Evolutionary conservation across 2,329 filamentous ascomycete genomes (phyloP), one percentile per base, ranked within the genome.

Genomic region (Colletotrichum trifolii): DNA sequence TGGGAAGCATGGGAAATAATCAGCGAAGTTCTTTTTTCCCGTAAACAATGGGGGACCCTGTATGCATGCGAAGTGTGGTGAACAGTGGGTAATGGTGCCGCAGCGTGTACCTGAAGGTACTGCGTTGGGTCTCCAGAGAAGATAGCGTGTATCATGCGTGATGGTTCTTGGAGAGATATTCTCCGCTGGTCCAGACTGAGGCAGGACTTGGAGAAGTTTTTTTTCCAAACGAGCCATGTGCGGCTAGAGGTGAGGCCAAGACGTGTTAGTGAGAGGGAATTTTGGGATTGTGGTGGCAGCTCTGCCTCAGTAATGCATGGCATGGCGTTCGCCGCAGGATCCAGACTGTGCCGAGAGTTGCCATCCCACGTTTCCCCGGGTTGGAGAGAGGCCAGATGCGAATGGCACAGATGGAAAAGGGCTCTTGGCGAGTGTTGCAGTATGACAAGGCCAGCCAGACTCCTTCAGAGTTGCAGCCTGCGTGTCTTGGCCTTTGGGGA

Each of bases 51-150:
- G 62, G 47, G 49, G 62, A 55, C 59, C 63, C 63, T 57, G 59
- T 65, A 62, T 53, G 62, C 52, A 62, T 62, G 63, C 58, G 47
- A 56, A 52, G 47, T 65, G 52, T 52, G 63, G 63, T 65, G 63
- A 63, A 53, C 58, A 57, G 63, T 66, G 63, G 63, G 47, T 66
- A 56, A 48, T 38, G 36, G 43, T 52, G 46, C 55, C 46, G 62
- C 39, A 48, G 46, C 39, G 50, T 42, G 48, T 64, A 45, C 54
- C 54, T 60, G 55, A 25, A 25, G 25, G 25, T 25, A 25, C 25
- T 25, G 25, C 25, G 25, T 25, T 4, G 4, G 4, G 25, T 25
- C 34, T 12, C 42, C 58, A 38, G 42, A 36, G 45, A 52, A 45
- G 34, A 60, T 43, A 55, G 49, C 50, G 57, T 64, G 57, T 56